Base-by-base conservation (phyloP, 1,139 yeast genomes). In the Debaryomycetaceae sp. region DNA sequence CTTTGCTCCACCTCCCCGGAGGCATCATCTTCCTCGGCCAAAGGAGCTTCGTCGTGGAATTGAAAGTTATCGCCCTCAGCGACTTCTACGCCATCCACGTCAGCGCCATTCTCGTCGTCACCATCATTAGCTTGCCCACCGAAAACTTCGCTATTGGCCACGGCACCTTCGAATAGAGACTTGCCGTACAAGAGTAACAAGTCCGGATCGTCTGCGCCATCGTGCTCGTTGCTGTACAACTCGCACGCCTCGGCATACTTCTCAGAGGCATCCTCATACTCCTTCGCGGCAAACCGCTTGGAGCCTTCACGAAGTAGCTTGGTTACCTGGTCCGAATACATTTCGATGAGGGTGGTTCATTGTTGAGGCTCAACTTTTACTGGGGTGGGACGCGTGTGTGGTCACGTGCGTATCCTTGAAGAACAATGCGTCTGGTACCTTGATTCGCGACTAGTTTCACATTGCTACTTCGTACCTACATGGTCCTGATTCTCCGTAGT, bases 171-270 rank as follows among this genome's bases (percentile, higher is more conserved):
- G 54, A 82, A 88, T 25, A 91, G 59, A 1, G 95, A 78, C 47
- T 79, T 75, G 2, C 96, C 97, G 42, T 91, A 86, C 22, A 83
- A 54, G 41, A 72, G 75, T 45, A 88, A 61, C 41, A 85, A 63
- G 39, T 85, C 83, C 2, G 93, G 83, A 47, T 83, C 83, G 32
- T 75, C 75, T n/a, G n/a, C n/a, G 13, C 73, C 75, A 13, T 70
- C 68, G 18, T 68, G 60, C 28, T 68, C 67, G 23, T 63, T 60
- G 27, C 76, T 68, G 43, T 58, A 70, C 25, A 53, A 37, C 38
- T 75, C 82, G 50, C 96, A 83, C 0, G 94, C 91, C 33, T 78
- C 76, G 0, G 85, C 89, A 41, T 83, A 84, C 35, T 65, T 63
- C 37, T 78, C 86, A 1, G 77, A 77, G 0, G 96, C 89, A 17